Base-by-base conservation (phyloP, 371 early-diverging fungal species). In the Mortierella sp. region DNA sequence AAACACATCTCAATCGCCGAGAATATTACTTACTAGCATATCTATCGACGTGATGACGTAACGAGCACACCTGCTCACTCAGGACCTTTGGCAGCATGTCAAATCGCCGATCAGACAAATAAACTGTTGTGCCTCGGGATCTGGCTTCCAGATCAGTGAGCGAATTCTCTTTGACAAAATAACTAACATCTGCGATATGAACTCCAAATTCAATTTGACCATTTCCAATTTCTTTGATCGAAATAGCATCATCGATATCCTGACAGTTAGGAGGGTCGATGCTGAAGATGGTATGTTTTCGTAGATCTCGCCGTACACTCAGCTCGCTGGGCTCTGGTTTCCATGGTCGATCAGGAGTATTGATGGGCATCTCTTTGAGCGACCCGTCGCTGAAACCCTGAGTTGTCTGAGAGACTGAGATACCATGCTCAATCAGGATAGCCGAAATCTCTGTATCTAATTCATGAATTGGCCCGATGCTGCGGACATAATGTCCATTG, bases 181-280 rank as follows among this genome's bases (percentile, higher is more conserved):
- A 93, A 31, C 95, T 90, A 7, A 99, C 99, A 83, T 99, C 99
- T 35, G 99, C 99, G 84, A 99, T 99, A 80, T 99, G 98, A 47
- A 97, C 96, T 19, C 96, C 97, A 22, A 98, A 86, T 69, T 96
- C 95, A 28, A 90, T 82, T 4, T 71, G 79, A 26, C 89, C 89
- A 57, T 90, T 72, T 2, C 77, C 77, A 6, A 89, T 72, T 34
- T 90, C 85, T 35, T 87, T 85, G 66, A 92, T 76, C 42, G 96
- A 96, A 31, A 99, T 81, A 6, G 99, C 99, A 83, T 99, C 99
- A 79, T 97, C 97, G 68, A 97, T 96, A 85, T 97, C 97, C 82
- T 94, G 92, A 84, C 97, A 95, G 62, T 95, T 95, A 13, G 88
- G 90, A n/a, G 97, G 97, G 85, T 97, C 97, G 68, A 97, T 96